Base-by-base conservation (phyloP, 2,329 filamentous ascomycete species). In the Myriosclerotinia curreyana region DNA sequence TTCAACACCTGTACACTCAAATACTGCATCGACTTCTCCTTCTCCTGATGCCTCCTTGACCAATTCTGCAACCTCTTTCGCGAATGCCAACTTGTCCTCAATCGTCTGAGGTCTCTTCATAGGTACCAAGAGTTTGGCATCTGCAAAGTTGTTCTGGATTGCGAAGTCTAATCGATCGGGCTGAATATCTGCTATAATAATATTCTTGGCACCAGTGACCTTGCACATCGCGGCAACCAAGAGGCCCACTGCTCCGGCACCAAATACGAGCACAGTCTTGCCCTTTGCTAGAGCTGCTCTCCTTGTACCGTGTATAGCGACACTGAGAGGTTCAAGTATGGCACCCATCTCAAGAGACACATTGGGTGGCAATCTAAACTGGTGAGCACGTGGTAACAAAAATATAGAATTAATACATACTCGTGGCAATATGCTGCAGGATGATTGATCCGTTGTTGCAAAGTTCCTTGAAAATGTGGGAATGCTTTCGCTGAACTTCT, bases 341-440 rank as follows among this genome's bases (percentile, higher is more conserved):
- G 93, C 90, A 62, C 95, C 95, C 73, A 96, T 85, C 79, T 97
- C 93, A 74, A 87, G 96, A 64, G 87, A 89, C 86, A 98, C 92
- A 77, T 89, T 81, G 56, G 89, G 88, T 68, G 73, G 73, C 17
- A 75, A 66, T 66, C 73, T 75, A 44, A 44, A 11, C 11, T 31
- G 34, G 60, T 70, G 22, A 69, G 63, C 53, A 52, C 28, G 36
- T 40, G 46, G 7, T 6, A 14, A 17, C 50, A 49, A 17, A 14
- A 36, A 6, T 17, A 58, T 53, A 12, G 34, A 50, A 42, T 20
- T 5, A 17, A 36, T 49, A 64, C 71, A 62, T 66, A 75, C 83
- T 96, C 96, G 82, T 97, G 91, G 79, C 94, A 98, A 91, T 92
- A 97, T 56, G 89, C 82, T n/a, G 92, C 92, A 2, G 92, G 92